A percentile compares a stretch with the other conserved stretches of the same genome.
Conservation (phyloP, 345 rosid species). For the Stellera chamaejasme region DNA sequence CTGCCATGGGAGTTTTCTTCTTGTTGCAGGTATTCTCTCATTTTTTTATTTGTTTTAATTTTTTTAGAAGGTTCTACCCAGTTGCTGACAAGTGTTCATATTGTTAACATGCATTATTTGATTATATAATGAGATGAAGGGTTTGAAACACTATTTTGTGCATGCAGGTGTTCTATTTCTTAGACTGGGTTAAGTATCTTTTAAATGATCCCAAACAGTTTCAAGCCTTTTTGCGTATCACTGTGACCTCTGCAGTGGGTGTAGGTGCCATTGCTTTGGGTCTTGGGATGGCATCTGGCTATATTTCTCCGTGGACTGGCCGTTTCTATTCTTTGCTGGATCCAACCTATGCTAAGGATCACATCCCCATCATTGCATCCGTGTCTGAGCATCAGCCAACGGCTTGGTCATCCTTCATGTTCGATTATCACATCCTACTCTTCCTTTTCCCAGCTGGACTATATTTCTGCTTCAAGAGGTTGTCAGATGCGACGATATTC, state of each 20-base stretch:
- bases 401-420: constrained; percentile 99
- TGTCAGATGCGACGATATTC: constrained; percentile 93
- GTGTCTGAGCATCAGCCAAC: constrained; percentile 99
- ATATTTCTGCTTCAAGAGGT: constrained; percentile 94
- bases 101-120: too few species aligned
- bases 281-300: constrained; percentile 89
- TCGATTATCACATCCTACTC: constrained; percentile 91
- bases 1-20: constrained; percentile 95
- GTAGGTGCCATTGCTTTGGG: constrained; percentile 76
- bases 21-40: constrained; percentile 68
- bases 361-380: constrained; percentile 97
- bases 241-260: constrained; percentile 64
- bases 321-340: constrained; percentile 93
- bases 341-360: constrained; percentile 98
- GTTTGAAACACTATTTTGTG: constrained; percentile 4
- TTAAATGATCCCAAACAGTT: constrained; percentile 76
- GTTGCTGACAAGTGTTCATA: too few species aligned
- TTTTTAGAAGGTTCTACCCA: too few species aligned
- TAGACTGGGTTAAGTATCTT: constrained; percentile 87
- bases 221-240: constrained; percentile 79
- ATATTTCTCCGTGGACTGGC: constrained; percentile 99
- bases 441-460: constrained; percentile 99
- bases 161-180: constrained; percentile 83
- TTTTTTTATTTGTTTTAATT: not conserved
- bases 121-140: not conserved